Evolutionary conservation across 2,329 filamentous ascomycete species (phyloP).

Genomic region (Aureobasidium sp.): DNA sequence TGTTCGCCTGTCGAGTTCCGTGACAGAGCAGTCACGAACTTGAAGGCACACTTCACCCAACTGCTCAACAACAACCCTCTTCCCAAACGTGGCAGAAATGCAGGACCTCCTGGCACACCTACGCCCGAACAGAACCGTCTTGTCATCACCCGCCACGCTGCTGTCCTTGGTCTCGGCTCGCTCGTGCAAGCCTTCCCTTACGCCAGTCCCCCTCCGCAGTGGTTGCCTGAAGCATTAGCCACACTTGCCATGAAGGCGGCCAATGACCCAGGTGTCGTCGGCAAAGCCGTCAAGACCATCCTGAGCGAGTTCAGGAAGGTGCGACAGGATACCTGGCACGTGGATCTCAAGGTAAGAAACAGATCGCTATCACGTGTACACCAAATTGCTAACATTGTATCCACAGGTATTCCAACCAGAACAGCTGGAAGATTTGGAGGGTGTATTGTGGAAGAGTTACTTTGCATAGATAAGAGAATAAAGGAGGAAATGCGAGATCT

Average conservation of each 20-base stretch:
- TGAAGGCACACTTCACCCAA: slow-evolving; percentile 73
- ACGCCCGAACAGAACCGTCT: slow-evolving; percentile 68
- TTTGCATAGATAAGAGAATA: slow-evolving; percentile 57
- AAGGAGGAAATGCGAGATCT: not conserved
- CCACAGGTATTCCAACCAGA: slow-evolving; percentile 72
- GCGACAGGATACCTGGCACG: slow-evolving; percentile 94
- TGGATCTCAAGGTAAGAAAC: slow-evolving; percentile 82
- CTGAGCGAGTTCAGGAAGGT: slow-evolving; percentile 99
- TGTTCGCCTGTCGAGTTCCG: slow-evolving; percentile 81
- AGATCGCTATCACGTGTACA: not conserved
- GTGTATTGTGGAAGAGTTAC: slow-evolving; percentile 98
- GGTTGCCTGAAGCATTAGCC: slow-evolving; percentile 91
- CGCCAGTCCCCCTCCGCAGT: slow-evolving; percentile 78
- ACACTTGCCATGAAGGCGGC: slow-evolving; percentile 78
- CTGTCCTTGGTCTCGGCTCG: slow-evolving; percentile 83
- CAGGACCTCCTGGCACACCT: slow-evolving; percentile 48
- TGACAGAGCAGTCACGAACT: slow-evolving; percentile 64
- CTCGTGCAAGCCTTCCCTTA: slow-evolving; percentile 96
- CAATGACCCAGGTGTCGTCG: slow-evolving; percentile 82
- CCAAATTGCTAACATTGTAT: slow-evolving; percentile 19
- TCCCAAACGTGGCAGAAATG: slow-evolving; percentile 52
- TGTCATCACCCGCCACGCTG: slow-evolving; percentile 77
- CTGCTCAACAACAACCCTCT: slow-evolving; percentile 78
- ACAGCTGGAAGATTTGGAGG: slow-evolving; percentile 89
- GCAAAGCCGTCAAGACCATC: slow-evolving; percentile 90